Base-by-base conservation (phyloP, 2,329 filamentous ascomycete species). In the Exserohilum turcica region DNA sequence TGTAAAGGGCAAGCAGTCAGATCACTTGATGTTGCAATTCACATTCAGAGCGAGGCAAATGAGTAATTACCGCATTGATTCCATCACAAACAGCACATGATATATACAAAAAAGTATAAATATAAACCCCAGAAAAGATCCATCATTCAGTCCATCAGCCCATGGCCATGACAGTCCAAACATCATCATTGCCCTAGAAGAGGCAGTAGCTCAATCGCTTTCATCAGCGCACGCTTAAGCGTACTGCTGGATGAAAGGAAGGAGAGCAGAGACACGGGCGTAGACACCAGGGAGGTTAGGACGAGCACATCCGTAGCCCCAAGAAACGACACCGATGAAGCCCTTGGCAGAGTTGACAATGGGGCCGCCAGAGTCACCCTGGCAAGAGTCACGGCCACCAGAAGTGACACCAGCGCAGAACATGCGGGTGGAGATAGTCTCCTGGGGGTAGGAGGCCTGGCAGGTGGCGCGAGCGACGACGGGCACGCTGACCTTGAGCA, bases 351-450 rank as follows among this genome's bases (percentile, higher is more conserved):
- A 27, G 54, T 65, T 45, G 47, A 68, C 48, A 13, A 70, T 57
- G 19, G 67, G 66, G 31, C 67, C 67, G 45, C 67, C 67, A 45
- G 50, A 58, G 63, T 70, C 67, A 54, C 67, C 67, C 64, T 70
- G 67, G 67, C 67, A 70, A 31, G 67, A 70, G 61, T 70, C 67
- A 59, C 63, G 66, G 48, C 67, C 67, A 48, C 67, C 67, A 12
- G 48, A 33, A 6, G 60, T 3, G n/a, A 56, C 3, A 32, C 65
- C 67, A 28, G 67, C 67, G 42, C 67, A 70, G 54, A 65, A 55
- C 67, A 70, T 70, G 58, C 55, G 53, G 60, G 46, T 48, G 37
- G 65, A 68, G 55, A 70, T 49, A 32, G 43, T 13, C 27, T 56
- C 46, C n/a, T 39, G 40, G 48, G 50, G 47, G 56, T 70, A 66